Percentiles rank a stretch among this genome's conserved stretches.
Evolutionary conservation across 2,329 filamentous ascomycete species (phyloP).

Genomic region (Penicillium brevicompactum): DNA sequence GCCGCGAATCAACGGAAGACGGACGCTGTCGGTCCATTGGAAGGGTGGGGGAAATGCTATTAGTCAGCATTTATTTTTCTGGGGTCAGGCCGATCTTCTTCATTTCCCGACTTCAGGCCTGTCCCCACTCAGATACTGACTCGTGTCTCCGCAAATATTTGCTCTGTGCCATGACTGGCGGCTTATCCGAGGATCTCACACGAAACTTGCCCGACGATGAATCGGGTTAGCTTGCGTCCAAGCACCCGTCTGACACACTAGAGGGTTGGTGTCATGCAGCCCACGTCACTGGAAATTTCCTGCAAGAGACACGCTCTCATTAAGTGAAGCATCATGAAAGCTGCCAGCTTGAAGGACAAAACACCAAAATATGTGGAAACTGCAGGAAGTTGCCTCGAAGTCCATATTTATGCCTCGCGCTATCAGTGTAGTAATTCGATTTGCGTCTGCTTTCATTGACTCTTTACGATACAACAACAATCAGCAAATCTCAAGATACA

Average conservation of each 20-base stretch:
- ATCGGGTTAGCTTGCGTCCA: background rate
- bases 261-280: background rate
- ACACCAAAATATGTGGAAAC: too few relatives aligned
- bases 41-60: background rate
- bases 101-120: background rate
- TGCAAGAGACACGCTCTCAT: constrained; percentile 2
- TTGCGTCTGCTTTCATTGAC: background rate
- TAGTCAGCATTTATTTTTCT: constrained; percentile 1
- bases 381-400: too few relatives aligned
- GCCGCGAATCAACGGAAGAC: constrained; percentile 12
- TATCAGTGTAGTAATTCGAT: background rate
- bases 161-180: background rate
- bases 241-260: background rate
- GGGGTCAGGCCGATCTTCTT: constrained; percentile 14
- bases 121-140: background rate
- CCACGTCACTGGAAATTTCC: constrained; percentile 15
- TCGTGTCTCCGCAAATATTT: background rate
- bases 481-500: background rate
- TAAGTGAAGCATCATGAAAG: background rate
- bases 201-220: background rate
- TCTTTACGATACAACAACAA: background rate
- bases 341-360: background rate
- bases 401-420: too few relatives aligned
- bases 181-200: constrained; percentile 12
- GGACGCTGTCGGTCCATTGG: constrained; percentile 1